These are phyloP conservation scores for Neonectria hederae DNA, from an alignment of 2,329 filamentous ascomycete genomes.

Conservation along the genomic window DNA sequence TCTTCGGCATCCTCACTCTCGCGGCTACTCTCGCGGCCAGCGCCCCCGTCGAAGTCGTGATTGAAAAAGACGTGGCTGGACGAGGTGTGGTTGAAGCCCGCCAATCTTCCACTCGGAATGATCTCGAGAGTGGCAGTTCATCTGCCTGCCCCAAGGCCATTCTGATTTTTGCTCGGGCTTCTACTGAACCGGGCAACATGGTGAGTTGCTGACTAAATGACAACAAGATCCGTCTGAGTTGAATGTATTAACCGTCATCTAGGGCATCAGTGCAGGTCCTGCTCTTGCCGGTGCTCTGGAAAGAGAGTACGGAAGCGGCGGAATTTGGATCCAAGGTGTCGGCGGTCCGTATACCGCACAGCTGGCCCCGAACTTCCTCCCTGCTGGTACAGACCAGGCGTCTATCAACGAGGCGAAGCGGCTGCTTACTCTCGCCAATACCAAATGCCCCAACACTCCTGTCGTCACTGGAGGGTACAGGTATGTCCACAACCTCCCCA, in stretches of 20 bases:
- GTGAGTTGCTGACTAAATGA: conserved; percentile 30
- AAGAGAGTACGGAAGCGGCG: conserved; percentile 32
- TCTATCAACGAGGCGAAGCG: conserved; percentile 53
- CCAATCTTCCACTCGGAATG: conserved; percentile 27
- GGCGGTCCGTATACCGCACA: conserved; percentile 51
- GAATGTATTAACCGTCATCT: not conserved
- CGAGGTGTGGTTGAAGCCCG: not conserved
- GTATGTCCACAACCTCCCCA: not conserved
- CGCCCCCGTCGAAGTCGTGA: not conserved
- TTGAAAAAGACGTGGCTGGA: not conserved
- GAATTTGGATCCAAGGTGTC: conserved; percentile 56
- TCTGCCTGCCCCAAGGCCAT: conserved; percentile 49
- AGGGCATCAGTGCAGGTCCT: conserved; percentile 46
- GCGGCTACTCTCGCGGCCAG: not conserved
- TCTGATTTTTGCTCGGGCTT: conserved; percentile 52
- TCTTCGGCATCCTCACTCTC: not conserved
- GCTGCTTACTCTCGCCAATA: conserved; percentile 51
- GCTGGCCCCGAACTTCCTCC: conserved; percentile 49
- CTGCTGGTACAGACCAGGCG: conserved; percentile 47
- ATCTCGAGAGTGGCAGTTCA: conserved; percentile 42
- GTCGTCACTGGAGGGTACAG: conserved; percentile 55
- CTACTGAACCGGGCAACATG: conserved; percentile 52
- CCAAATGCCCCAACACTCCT: conserved; percentile 54
- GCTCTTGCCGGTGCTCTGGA: conserved; percentile 43
- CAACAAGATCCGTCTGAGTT: too few species aligned